Evolutionary conservation across 306 rosid genomes (phyloP).

Genomic region (Herpetospermum pedunculosum): DNA sequence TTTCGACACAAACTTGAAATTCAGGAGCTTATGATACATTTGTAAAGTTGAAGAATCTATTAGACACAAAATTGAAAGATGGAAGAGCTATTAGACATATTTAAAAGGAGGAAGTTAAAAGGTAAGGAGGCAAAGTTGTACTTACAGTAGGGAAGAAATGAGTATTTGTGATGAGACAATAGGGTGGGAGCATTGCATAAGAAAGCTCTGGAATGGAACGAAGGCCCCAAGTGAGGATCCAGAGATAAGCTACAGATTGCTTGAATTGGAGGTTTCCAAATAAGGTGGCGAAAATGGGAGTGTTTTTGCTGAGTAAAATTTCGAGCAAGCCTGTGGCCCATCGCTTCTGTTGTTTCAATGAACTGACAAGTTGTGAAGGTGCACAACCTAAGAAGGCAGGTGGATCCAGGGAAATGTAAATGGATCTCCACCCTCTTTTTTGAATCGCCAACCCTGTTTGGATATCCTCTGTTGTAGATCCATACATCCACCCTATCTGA

Average conservation of each 20-base stretch:
- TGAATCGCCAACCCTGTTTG: slow-evolving; percentile 21
- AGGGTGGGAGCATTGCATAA: slow-evolving; percentile 18
- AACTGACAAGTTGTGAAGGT: background rate
- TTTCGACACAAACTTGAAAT: no score
- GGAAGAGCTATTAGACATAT: no score
- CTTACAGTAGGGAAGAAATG: slow-evolving; percentile 18
- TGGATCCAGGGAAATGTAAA: slow-evolving; percentile 3
- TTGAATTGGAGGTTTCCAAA: slow-evolving; percentile 14
- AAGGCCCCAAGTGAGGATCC: slow-evolving; percentile 8
- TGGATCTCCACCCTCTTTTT: slow-evolving; percentile 17
- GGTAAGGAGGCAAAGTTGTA: no score
- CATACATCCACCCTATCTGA: slow-evolving; percentile 27
- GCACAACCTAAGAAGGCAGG: slow-evolving; percentile 19
- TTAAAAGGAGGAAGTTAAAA: no score
- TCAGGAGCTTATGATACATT: no score
- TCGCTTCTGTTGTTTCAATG: slow-evolving; percentile 17
- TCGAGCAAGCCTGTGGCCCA: slow-evolving; percentile 19
- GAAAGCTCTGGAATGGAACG: slow-evolving; percentile 13
- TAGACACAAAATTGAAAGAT: no score
- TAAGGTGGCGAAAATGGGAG: slow-evolving; percentile 4
- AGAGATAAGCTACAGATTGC: slow-evolving; percentile 13
- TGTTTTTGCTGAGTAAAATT: slow-evolving; percentile 10
- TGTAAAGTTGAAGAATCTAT: no score
- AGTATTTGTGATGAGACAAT: slow-evolving; percentile 21
- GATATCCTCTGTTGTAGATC: slow-evolving; percentile 19